Evolutionary conservation across 2,329 filamentous ascomycete species (phyloP).

Genomic region (Lecanicillium sp.): DNA sequence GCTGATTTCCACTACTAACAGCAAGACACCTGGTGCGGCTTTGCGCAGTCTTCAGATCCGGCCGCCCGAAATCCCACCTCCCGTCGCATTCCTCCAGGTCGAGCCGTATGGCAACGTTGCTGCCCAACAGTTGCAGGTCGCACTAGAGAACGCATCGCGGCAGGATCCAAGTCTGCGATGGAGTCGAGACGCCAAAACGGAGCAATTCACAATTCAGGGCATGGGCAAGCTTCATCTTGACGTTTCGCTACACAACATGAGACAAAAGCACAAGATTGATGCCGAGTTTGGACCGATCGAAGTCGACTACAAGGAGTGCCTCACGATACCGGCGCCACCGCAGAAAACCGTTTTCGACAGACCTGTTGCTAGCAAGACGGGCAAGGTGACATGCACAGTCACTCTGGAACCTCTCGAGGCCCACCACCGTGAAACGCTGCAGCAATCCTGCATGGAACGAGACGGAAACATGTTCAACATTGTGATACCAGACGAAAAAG

Average conservation of each 20-base stretch:
- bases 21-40: constrained; percentile 57
- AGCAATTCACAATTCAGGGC: constrained; percentile 86
- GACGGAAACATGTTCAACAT: constrained; percentile 67
- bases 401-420: constrained; percentile 55
- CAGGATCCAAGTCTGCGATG: constrained; percentile 92
- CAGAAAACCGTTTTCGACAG: constrained; percentile 67
- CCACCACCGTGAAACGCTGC: constrained; percentile 30
- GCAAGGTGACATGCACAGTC: constrained; percentile 70
- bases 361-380: constrained; percentile 70
- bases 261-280: constrained; percentile 84
- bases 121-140: constrained; percentile 71
- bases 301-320: constrained; percentile 87
- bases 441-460: constrained; percentile 41
- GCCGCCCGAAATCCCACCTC: constrained; percentile 82
- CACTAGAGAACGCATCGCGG: constrained; percentile 70
- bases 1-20: constrained; percentile 63
- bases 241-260: constrained; percentile 80
- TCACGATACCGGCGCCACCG: constrained; percentile 51
- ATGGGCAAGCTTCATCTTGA: constrained; percentile 97
- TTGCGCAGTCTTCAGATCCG: constrained; percentile 74
- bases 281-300: constrained; percentile 85
- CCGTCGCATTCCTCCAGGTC: constrained; percentile 93
- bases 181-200: constrained; percentile 78
- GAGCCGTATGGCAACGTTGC: constrained; percentile 73
- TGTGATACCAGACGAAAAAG: constrained; percentile 44